These are phyloP conservation scores for Brasenia schreberi DNA, from an alignment of 164 flowering plant species.

Conservation along the genomic window DNA sequence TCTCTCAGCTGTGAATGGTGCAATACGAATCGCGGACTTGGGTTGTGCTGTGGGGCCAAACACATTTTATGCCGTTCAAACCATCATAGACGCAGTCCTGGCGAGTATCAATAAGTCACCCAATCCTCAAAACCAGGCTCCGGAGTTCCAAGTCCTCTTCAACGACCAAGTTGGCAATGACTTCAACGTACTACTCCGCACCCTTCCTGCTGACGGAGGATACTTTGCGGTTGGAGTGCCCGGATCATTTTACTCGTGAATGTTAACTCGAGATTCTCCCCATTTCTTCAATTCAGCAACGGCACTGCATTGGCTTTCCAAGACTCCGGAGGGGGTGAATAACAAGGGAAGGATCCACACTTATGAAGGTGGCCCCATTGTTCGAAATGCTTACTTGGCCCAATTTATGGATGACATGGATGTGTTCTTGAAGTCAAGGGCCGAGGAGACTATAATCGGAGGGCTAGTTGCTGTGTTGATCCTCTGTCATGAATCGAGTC, in stretches of 20 bases:
- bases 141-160: constrained; percentile 18
- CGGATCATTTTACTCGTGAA: constrained; percentile 19
- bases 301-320: constrained; percentile 22
- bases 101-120: background rate
- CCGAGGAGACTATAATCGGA: constrained; percentile 11
- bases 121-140: background rate
- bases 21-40: constrained; percentile 7
- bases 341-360: constrained; percentile 16
- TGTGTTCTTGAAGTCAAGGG: constrained; percentile 9
- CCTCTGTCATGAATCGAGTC: background rate
- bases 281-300: constrained; percentile 17
- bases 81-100: constrained; percentile 6
- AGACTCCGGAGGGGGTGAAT: constrained; percentile 8
- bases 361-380: constrained; percentile 2
- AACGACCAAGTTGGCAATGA: constrained; percentile 18
- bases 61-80: constrained; percentile 10
- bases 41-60: constrained; percentile 20
- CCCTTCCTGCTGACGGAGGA: background rate
- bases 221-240: constrained; percentile 14
- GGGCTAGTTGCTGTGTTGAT: constrained; percentile 12
- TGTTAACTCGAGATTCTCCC: constrained; percentile 16
- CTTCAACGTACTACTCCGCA: constrained; percentile 17
- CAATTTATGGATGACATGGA: constrained; percentile 14
- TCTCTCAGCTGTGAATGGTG: no score
- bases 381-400: constrained; percentile 10